Base-by-base conservation (phyloP, 805 yeast genomes). In the Clavispora phyllophila region DNA sequence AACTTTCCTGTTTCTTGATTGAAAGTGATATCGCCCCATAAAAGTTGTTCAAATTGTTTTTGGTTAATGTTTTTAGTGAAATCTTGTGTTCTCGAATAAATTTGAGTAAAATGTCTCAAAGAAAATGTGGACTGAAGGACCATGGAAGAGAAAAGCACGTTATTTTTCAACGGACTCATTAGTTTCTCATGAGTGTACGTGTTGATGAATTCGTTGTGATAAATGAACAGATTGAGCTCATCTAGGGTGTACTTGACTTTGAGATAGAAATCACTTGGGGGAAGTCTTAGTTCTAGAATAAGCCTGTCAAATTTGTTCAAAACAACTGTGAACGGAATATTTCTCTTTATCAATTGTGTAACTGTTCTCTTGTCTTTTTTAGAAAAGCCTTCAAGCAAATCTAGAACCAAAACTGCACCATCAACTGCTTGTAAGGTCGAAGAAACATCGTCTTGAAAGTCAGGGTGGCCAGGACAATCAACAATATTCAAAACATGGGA, bases 391-490 rank as follows among this genome's bases (percentile, higher is more conserved):
- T 91, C 96, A 1, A 88, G 82, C 1, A 75, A 82, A 58, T 93
- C 99, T n/a, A 91, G 70, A 1, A 87, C 85, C 2, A 89, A 60
- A 0, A 83, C 64, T 0, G 78, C 78, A 2, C 83, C 78, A 49
- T 93, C 97, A 0, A 76, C 74, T 0, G 82, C 67, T 18, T 77
- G 60, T 9, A 81, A 60, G 0, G 85, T 75, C 0, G 77, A 72
- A 0, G 78, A 72, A 4, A 79, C 63, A 51, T 93, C 97, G 56
- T 88, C 96, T 23, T 71, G 64, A 55, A 93, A 93, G 55, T 88
- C 82, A 0, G 78, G 75, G 61, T 93, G 98, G 0, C 99, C 99
- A 0, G 99, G 99, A 0, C 96, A 70, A 55, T 95, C 99, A 0
- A 88, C 50, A 0, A 90, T 47, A 54, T 84, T 87, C 17, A 82